Conservation (phyloP, 1,284 basidiomycete species). For the Trichosporon faecale region DNA sequence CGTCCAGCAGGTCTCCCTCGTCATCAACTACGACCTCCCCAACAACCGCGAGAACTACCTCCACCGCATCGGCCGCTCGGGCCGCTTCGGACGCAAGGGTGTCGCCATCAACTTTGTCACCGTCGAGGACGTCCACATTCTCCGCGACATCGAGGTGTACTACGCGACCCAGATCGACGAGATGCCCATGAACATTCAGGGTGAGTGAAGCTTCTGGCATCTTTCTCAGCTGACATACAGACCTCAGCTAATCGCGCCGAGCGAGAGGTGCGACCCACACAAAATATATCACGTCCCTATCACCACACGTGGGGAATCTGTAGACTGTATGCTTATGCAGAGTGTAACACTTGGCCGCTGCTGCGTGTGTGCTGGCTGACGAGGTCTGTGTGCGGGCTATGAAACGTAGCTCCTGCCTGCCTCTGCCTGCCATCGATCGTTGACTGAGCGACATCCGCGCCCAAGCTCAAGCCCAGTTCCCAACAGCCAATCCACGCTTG, state of each 20-base stretch:
- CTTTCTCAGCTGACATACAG: background rate
- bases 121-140: conserved; percentile 44
- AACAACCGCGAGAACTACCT: conserved; percentile 96
- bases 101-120: conserved; percentile 47
- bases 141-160: conserved; percentile 37
- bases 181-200: conserved; percentile 29
- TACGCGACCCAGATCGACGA: conserved; percentile 30
- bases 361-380: background rate
- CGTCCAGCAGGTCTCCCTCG: conserved; percentile 95
- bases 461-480: background rate
- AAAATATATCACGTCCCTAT: conserved; percentile 2
- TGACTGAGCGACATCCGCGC: background rate
- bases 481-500: background rate
- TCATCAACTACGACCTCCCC: conserved; percentile 96
- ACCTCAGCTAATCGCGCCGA: conserved; percentile 10
- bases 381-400: background rate
- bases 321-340: conserved; percentile 12
- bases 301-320: background rate
- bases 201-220: background rate
- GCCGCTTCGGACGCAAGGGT: conserved; percentile 85
- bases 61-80: conserved; percentile 91
- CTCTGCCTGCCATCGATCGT: background rate
- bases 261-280: background rate
- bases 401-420: background rate
- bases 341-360: conserved; percentile 4